Percentiles rank a stretch among this genome's conserved stretches.
Evolutionary conservation across 768 basidiomycete species (phyloP).

Genomic region (Pilatotrama ljubarskyi): DNA sequence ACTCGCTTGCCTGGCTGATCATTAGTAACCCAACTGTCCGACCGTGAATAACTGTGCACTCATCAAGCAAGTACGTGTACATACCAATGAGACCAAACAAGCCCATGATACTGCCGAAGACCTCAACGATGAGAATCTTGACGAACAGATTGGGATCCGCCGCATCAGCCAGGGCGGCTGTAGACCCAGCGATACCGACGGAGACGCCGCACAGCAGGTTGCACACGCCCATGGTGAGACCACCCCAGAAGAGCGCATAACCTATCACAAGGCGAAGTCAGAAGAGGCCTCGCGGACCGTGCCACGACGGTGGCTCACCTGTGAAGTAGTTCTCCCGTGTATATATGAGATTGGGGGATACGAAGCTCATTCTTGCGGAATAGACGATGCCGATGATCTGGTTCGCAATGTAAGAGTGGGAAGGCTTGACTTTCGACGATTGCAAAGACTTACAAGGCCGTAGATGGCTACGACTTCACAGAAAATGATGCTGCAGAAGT

Average conservation of each 20-base stretch:
- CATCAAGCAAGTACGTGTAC: conserved; percentile 37
- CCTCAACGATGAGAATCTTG: conserved; percentile 95
- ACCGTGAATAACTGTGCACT: neutral
- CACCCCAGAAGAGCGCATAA: conserved; percentile 96
- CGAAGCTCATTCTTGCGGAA: conserved; percentile 69
- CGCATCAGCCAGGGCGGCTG: conserved; percentile 92
- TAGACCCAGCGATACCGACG: conserved; percentile 94
- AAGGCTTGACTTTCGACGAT: neutral
- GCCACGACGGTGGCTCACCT: conserved; percentile 47
- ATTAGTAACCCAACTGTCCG: conserved; percentile 76
- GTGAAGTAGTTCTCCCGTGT: conserved; percentile 92
- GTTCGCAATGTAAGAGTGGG: neutral
- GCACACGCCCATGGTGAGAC: conserved; percentile 89
- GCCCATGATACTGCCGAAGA: conserved; percentile 89
- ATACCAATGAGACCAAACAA: conserved; percentile 90
- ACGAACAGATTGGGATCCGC: conserved; percentile 94
- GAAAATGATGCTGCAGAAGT: conserved; percentile 82
- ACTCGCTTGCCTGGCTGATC: conserved; percentile 63
- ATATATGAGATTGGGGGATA: conserved; percentile 71
- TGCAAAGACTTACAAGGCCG: conserved; percentile 67
- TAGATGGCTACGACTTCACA: conserved; percentile 99
- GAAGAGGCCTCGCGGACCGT: too few relatives aligned
- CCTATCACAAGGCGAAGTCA: too few relatives aligned
- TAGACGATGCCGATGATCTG: conserved; percentile 97
- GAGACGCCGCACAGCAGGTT: conserved; percentile 94